Percentiles rank a stretch among this genome's conserved stretches.
Evolutionary conservation across 306 rosid genomes (phyloP).

Genomic region (Quercus rubra): DNA sequence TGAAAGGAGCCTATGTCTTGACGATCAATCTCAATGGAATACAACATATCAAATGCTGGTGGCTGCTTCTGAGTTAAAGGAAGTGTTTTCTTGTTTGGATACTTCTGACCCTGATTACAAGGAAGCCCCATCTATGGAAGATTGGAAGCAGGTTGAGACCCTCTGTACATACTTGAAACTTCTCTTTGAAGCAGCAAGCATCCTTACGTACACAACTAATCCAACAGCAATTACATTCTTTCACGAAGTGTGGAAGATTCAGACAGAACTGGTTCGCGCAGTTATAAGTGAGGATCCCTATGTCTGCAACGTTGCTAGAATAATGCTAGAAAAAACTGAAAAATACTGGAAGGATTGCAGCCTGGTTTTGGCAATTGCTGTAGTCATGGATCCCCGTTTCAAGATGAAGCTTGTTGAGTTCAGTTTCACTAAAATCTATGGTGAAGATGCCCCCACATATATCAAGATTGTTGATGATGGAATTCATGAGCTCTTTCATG

Average conservation of each 20-base stretch:
- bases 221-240: constrained; percentile 73
- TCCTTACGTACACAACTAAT: constrained; percentile 55
- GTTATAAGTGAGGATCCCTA: constrained; percentile 61
- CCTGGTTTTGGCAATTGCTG: constrained; percentile 82
- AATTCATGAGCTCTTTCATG: constrained; percentile 83
- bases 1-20: constrained; percentile 65
- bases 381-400: constrained; percentile 94
- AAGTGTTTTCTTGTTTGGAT: constrained; percentile 83
- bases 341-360: constrained; percentile 82
- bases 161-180: constrained; percentile 71
- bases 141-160: constrained; percentile 80
- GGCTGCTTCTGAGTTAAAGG: constrained; percentile 75
- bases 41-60: constrained; percentile 91
- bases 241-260: constrained; percentile 92
- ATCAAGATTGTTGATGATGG: constrained; percentile 85
- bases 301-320: constrained; percentile 41
- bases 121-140: constrained; percentile 70
- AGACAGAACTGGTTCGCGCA: constrained; percentile 62
- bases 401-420: constrained; percentile 98
- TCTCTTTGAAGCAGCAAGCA: constrained; percentile 65
- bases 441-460: constrained; percentile 64
- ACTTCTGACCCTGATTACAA: constrained; percentile 82
- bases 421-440: constrained; percentile 75
- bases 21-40: constrained; percentile 80
- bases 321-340: constrained; percentile 62